Conservation (phyloP, 2,329 filamentous ascomycete genomes). For the Calcarisporium arbuscula region DNA sequence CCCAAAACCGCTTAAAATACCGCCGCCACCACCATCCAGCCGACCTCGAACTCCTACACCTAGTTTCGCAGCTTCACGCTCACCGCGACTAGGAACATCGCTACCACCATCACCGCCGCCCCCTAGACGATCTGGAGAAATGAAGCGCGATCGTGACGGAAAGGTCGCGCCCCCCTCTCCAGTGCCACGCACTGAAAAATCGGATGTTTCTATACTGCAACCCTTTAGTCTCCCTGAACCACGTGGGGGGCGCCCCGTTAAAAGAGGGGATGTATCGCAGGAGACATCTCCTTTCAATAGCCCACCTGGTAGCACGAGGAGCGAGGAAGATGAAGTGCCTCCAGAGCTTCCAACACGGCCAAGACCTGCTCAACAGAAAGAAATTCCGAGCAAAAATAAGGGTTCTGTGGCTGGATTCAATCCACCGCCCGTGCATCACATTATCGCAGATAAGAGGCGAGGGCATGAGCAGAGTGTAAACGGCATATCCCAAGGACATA, state of each 20-base stretch:
- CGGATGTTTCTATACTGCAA: conserved; percentile 25
- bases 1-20: conserved; percentile 43
- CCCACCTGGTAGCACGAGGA: conserved; percentile 66
- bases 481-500: conserved; percentile 27
- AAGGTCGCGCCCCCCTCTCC: conserved; percentile 57
- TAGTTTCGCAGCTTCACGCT: conserved; percentile 27
- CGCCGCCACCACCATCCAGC: too few relatives aligned
- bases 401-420: conserved; percentile 32
- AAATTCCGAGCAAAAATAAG: conserved; percentile 15
- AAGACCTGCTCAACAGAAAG: conserved; percentile 32
- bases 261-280: conserved; percentile 20
- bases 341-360: conserved; percentile 44
- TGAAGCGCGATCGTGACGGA: conserved; percentile 42
- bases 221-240: conserved; percentile 10
- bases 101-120: conserved; percentile 58
- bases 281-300: conserved; percentile 77
- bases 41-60: conserved; percentile 47
- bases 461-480: conserved; percentile 39
- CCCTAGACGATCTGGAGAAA: conserved; percentile 54
- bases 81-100: conserved; percentile 40
- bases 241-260: conserved; percentile 7
- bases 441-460: conserved; percentile 32
- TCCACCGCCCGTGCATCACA: conserved; percentile 47
- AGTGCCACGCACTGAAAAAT: conserved; percentile 73
- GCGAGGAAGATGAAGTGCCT: conserved; percentile 40